These are phyloP conservation scores for Iodosphaeria phyllophila DNA, from an alignment of 2,329 filamentous ascomycete genomes.

Conservation along the genomic window DNA sequence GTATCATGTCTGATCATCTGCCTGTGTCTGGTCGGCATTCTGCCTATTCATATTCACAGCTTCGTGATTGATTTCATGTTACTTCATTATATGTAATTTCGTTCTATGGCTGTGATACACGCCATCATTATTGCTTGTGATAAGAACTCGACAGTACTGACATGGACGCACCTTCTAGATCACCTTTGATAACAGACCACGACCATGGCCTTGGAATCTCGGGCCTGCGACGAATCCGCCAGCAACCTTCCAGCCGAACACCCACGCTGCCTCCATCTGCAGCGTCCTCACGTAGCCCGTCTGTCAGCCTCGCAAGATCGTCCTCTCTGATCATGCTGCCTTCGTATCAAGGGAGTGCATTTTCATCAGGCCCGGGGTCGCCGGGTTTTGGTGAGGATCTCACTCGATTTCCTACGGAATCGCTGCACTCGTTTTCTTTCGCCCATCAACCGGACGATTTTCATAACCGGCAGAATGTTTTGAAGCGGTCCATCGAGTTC, in stretches of 20 bases:
- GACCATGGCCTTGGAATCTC: slow-evolving; percentile 74
- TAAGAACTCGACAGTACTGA: no score
- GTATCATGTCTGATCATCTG: no score
- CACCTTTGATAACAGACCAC: slow-evolving; percentile 66
- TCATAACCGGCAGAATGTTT: slow-evolving; percentile 76
- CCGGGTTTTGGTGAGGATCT: slow-evolving; percentile 77
- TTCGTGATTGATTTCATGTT: no score
- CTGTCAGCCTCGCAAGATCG: slow-evolving; percentile 41
- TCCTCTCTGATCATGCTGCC: slow-evolving; percentile 52
- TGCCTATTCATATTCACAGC: no score
- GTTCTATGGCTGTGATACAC: no score
- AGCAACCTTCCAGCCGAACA: slow-evolving; percentile 51
- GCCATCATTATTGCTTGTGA: no score
- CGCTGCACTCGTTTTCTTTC: slow-evolving; percentile 95
- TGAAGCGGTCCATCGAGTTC: slow-evolving; percentile 90
- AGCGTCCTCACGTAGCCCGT: slow-evolving; percentile 41
- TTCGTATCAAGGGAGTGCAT: slow-evolving; percentile 32
- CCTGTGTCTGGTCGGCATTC: no score
- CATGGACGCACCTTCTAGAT: no score
- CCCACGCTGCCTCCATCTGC: slow-evolving; percentile 47
- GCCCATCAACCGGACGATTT: slow-evolving; percentile 88
- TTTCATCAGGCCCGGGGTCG: slow-evolving; percentile 46
- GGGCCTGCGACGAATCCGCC: slow-evolving; percentile 82
- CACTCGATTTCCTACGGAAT: slow-evolving; percentile 83
- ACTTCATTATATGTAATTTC: no score